Percentiles rank a stretch among this genome's conserved stretches.
Evolutionary conservation across 192 early-diverging fungal species (phyloP).

Genomic region (Lobulomyces angularis): DNA sequence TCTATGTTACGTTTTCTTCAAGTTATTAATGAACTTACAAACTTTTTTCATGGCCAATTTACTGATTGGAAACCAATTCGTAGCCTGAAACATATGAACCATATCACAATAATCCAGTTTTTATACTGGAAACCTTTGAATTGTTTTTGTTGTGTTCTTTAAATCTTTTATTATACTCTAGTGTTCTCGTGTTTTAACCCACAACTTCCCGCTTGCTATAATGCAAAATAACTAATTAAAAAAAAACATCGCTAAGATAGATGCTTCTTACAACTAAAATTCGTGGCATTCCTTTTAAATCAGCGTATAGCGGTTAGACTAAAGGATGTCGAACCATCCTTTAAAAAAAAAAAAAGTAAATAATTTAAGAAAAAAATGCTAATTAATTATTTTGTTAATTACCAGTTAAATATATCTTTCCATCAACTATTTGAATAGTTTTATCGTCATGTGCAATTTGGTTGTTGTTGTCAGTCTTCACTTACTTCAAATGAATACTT

Average conservation of each 20-base stretch:
- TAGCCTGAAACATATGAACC: constrained; percentile 26
- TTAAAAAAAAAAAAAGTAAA: too few relatives aligned
- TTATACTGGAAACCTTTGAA: constrained; percentile 11
- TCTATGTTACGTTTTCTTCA: constrained; percentile 4
- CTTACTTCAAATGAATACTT: too few relatives aligned
- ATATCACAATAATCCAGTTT: constrained; percentile 34
- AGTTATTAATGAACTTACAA: constrained; percentile 10
- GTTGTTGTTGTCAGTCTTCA: too few relatives aligned
- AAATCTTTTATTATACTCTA: constrained; percentile 14
- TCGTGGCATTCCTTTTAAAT: constrained; percentile 20
- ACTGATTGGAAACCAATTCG: constrained; percentile 9
- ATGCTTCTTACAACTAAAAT: constrained; percentile 14
- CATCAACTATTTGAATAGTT: too few relatives aligned
- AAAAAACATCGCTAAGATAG: background rate
- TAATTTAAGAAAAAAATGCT: too few relatives aligned
- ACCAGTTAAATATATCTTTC: too few relatives aligned
- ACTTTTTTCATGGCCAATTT: constrained; percentile 6
- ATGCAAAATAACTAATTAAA: background rate
- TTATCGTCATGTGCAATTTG: too few relatives aligned
- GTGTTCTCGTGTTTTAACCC: constrained; percentile 30
- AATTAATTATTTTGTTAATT: too few relatives aligned
- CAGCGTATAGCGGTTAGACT: constrained; percentile 25
- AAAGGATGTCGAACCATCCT: constrained; percentile 27
- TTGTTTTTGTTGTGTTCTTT: background rate
- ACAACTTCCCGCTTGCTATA: constrained; percentile 22